A percentile compares a stretch with the other conserved stretches of the same genome.
Conservation (phyloP, 177 flowering plant species). For the Telopea speciosissima region DNA sequence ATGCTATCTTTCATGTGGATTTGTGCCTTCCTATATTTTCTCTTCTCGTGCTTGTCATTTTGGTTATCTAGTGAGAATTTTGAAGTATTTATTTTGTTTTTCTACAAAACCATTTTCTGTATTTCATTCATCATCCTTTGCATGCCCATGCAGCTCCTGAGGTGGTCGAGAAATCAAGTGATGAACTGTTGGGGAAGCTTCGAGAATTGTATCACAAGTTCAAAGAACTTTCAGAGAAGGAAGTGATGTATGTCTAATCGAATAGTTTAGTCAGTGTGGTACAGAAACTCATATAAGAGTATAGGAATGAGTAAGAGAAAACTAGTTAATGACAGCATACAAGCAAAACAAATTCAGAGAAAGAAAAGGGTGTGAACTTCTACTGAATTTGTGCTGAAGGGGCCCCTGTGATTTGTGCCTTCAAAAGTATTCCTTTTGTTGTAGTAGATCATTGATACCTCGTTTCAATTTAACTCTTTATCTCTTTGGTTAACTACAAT, state of each 20-base stretch:
- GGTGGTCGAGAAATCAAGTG: conserved; percentile 87
- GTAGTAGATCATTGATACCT: background rate
- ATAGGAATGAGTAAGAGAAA: background rate
- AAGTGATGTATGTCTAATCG: conserved; percentile 47
- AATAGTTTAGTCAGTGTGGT: background rate
- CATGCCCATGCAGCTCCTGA: conserved; percentile 64
- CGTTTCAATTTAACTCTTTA: background rate
- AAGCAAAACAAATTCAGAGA: background rate
- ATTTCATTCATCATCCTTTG: conserved; percentile 1
- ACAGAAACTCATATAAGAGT: background rate
- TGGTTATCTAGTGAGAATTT: background rate
- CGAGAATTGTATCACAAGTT: conserved; percentile 61
- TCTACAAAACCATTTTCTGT: background rate
- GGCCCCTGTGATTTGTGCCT: background rate
- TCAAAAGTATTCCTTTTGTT: background rate
- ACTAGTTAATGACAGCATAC: background rate
- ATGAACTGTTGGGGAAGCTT: conserved; percentile 49
- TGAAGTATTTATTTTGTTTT: background rate
- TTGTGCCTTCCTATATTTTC: background rate
- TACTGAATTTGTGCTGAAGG: background rate
- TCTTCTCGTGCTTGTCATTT: background rate
- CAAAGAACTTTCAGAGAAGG: conserved; percentile 76
- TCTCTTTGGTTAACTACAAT: background rate
- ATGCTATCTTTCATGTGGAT: background rate
- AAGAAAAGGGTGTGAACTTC: background rate